Base-by-base conservation (phyloP, 495 filamentous ascomycete genomes). In the Daldinia vernicosa region DNA sequence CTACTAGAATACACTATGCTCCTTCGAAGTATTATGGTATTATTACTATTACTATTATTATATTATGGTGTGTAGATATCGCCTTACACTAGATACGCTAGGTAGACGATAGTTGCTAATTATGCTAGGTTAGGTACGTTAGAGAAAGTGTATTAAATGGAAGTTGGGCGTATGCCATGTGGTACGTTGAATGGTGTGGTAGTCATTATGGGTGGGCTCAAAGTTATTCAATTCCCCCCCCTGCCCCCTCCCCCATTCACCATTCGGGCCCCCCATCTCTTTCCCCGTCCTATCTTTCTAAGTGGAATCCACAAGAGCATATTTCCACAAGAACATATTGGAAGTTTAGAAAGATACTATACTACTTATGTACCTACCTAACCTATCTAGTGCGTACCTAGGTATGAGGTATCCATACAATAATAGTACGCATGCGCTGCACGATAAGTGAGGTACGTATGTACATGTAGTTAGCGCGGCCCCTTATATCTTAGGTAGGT, bases 161-260 rank as follows among this genome's bases (percentile, higher is more conserved):
- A 50, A 39, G 55, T 57, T 54, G 40, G 7, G 45, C 57, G 54
- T 60, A 66, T 37, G 65, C 53, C 66, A 73, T 69, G 70, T 73
- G 70, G 70, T 73, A 37, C 33, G 65, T 61, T 69, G 65, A 61
- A 51, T 69, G 65, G 60, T 68, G 60, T 72, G 70, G 70, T 72
- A 45, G 24, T 59, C 37, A 35, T 52, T 14, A 35, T 56, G 30
- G 30, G 7, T 47, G 43, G 43, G 43, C 43, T 47, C 8, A 3
- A 47, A 53, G 59, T 59, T 54, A 32, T 69, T 63, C 47, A 19
- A 22, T 40, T 14, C 24, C 32, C 28, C 28, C 28, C 28, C 32
- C 14, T n/a, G 43, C 55, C 63, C 32, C 50, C 56, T 52, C 55
- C 60, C 70, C 61, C 40, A 33, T 66, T 63, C 40, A 58, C 53